Evolutionary conservation across 257 asterid species (phyloP).

Genomic region (Mentha longifolia): DNA sequence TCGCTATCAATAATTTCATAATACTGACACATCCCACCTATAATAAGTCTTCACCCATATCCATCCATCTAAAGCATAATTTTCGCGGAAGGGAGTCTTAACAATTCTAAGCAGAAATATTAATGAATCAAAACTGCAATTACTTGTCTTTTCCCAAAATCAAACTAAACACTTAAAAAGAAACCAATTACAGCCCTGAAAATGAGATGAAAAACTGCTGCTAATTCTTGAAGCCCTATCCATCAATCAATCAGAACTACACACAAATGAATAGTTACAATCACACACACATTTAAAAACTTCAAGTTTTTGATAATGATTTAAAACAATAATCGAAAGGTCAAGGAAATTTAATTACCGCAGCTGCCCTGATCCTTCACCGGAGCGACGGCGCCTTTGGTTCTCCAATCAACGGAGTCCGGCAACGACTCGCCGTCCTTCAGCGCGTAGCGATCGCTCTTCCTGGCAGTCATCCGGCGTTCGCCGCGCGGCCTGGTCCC

Average conservation of each 20-base stretch:
- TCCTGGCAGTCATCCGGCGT: slow-evolving; percentile 28
- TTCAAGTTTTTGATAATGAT: background rate
- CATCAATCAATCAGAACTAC: slow-evolving; percentile 1
- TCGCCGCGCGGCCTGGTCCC: slow-evolving; percentile 42
- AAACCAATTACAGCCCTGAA: background rate
- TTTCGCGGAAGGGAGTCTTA: background rate
- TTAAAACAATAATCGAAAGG: background rate
- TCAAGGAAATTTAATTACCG: slow-evolving; percentile 43
- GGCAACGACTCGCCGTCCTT: slow-evolving; percentile 57
- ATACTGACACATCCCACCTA: background rate
- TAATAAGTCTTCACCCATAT: slow-evolving; percentile 15
- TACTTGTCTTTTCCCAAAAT: background rate
- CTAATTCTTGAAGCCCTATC: background rate
- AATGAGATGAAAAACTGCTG: no score
- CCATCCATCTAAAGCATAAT: background rate
- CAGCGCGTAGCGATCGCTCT: slow-evolving; percentile 55
- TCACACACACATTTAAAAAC: background rate
- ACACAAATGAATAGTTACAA: background rate
- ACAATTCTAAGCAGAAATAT: background rate
- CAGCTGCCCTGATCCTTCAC: slow-evolving; percentile 77
- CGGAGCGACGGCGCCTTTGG: slow-evolving; percentile 57
- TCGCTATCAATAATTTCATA: slow-evolving; percentile 12
- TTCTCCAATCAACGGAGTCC: slow-evolving; percentile 68
- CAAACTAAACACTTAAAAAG: background rate
- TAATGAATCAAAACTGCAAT: background rate